Evolutionary conservation across 306 rosid species (phyloP), one percentile per base, ranked within the genome.

Genomic region (Trifolium subterraneum): DNA sequence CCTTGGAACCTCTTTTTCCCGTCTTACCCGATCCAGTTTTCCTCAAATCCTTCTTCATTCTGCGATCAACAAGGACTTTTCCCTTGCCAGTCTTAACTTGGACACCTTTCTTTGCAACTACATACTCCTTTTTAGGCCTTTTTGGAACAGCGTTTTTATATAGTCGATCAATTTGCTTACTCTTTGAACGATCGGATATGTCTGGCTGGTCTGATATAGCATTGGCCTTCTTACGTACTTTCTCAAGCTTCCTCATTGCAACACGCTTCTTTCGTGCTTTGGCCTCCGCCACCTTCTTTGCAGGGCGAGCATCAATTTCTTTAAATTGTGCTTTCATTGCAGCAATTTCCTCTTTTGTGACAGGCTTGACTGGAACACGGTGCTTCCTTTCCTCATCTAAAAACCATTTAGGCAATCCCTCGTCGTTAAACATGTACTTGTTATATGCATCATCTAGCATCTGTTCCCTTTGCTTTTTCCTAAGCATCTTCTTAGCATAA

Each of bases 81-180:
- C 97, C 98, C 83, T 80, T 83, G 41, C 93, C 96, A 70, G 83
- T 14, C 84, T 8, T 85, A 31, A 94, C 97, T 71, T 94, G 97
- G 12, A 94, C 97, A 36, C 99, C 99, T 81, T 94, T 94, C 90
- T 94, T 94, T 22, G 99, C 99, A 66, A 94, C 99, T 60, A 92
- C 99, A 68, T 80, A 84, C 73, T 94, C 99, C 86, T 86, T 94
- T 75, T 87, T 20, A 70, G 97, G 93, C 84, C 82, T 91, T 66
- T 84, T 81, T 0, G 99, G 96, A 15, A 10, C 68, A 11, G 99
- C 93, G 73, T 90, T 92, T 75, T 60, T 90, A 39, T 92, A 92
- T 12, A 94, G 84, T 65, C 80, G 87, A 3, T 94, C 96, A 51
- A 94, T 94, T 86, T 92, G 97, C 89, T 82, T 94, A 23, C 83